Evolutionary conservation across 2,329 filamentous ascomycete species (phyloP).

Genomic region (Blastomyces parvus): DNA sequence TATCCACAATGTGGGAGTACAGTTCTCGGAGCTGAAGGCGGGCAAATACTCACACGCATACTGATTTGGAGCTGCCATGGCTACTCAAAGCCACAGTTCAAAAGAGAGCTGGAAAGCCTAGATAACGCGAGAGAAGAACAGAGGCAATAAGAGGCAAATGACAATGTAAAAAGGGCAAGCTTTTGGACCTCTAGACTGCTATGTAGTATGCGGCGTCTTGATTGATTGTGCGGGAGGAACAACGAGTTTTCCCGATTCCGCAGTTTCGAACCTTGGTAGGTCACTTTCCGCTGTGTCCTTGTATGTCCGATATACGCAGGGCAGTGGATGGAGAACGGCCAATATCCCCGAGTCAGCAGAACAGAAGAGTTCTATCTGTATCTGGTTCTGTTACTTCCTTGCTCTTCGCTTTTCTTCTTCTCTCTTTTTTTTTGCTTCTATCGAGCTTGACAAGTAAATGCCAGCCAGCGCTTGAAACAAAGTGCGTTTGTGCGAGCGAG

Average conservation of each 20-base stretch:
- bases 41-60: conserved; percentile 60
- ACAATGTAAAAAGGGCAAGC: not conserved
- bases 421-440: conserved; percentile 3
- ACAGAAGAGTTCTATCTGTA: not conserved
- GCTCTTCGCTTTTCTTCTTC: not conserved
- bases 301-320: not conserved
- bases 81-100: conserved; percentile 75
- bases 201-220: not conserved
- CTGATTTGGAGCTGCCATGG: conserved; percentile 88
- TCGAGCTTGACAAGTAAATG: conserved; percentile 43
- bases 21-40: conserved; percentile 1
- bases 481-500: conserved; percentile 5
- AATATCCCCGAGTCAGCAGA: conserved; percentile 5
- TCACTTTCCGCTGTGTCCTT: not conserved
- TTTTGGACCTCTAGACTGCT: not conserved
- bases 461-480: conserved; percentile 36
- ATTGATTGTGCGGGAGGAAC: not conserved
- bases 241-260: not conserved
- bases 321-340: conserved; percentile 2
- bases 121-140: not conserved
- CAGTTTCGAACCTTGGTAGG: not conserved
- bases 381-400: conserved; percentile 2
- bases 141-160: not conserved
- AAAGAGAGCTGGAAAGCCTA: not conserved
- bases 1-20: not conserved